Evolutionary conservation across 192 early-diverging fungal genomes (phyloP), one percentile per base, ranked within the genome.

Genomic region (Coemansia sp.): DNA sequence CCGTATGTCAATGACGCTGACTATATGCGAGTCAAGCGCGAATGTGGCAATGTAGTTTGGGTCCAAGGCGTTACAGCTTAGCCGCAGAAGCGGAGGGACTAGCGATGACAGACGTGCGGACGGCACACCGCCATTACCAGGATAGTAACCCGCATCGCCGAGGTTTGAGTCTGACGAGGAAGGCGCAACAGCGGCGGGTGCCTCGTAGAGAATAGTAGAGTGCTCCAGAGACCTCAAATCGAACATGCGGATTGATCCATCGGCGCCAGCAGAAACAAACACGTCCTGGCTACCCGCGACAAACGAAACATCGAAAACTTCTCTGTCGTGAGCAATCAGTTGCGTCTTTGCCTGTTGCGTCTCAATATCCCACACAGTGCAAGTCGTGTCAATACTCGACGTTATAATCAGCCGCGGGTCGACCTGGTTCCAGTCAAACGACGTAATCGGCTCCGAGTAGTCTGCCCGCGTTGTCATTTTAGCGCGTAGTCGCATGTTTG

Each of bases 231-330:
- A 83, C 60, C 98, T 91, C 50, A 98, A 84, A 84, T 99, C 98
- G 84, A 99, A 99, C 90, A 97, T 92, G 19, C 98, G 89, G 31
- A 99, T 90, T 13, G 93, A 94, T 2, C 98, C 98, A 74, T 99
- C 98, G 3, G 94, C 96, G n/a, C 96, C 96, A 21, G 97, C 98
- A 71, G 93, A 94, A 4, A 93, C 96, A 90, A 99, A 99, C 16
- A 94, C 89, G 64, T 98, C 91, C 16, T 87, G 72, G 27, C 89
- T 91, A 56, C 90, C 89, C 33, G 89, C 81, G 31, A 91, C 87
- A 85, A 98, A 99, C 13, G 92, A 89, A n/a, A 99, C 98, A 74
- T 99, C 98, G 81, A 92, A 98, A 19, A 99, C 98, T 64, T 98
- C 96, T 59, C 90, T 88, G 78, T 99, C 98, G 74, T 99, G 98